Base-by-base conservation (phyloP, 2,329 filamentous ascomycete species). In the Colletotrichum karsti region DNA sequence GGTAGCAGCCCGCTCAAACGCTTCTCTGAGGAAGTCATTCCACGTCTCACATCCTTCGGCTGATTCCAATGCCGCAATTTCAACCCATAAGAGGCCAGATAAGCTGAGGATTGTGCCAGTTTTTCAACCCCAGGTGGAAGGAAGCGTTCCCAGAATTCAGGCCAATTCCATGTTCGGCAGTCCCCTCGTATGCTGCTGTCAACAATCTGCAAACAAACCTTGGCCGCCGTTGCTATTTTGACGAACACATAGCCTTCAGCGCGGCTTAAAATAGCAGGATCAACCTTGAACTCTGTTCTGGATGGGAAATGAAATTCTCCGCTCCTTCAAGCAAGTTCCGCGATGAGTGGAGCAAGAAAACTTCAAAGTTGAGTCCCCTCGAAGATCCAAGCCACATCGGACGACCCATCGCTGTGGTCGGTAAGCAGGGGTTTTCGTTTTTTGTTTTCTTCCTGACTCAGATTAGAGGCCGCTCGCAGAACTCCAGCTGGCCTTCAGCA, bases 221-320 rank as follows among this genome's bases (percentile, higher is more conserved):
- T 63, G 41, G 42, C 35, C 63, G 50, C 24, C 42, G 51, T 63
- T 57, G 37, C 51, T 51, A 35, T 63, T 63, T 50, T 42, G 63
- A 61, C 35, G 22, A 39, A 26, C 24, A n/a, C 35, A 41, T 28
- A 57, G 35, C 63, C 28, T 60, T 20, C 28, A 18, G 15, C 30
- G 41, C 35, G 18, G 26, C 51, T 57, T 50, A 50, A 44, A 58
- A 64, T 67, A 67, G 53, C 37, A 64, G 46, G 53, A 64, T 58
- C 35, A 53, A 54, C 60, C 60, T 67, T 64, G 59, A 22, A 37
- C 26, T 46, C 13, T 35, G 42, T 26, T n/a, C 51, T 44, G 46
- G n/a, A 48, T 53, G 53, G 64, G 60, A 64, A 58, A 67, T 67
- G 64, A 64, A 35, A 64, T 54, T 58, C 22, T 13, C 64, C 64